phyloP scores from a whole-genome alignment of 2,329 filamentous ascomycete genomes.

The Thermothelomyces thermophilus region DNA sequence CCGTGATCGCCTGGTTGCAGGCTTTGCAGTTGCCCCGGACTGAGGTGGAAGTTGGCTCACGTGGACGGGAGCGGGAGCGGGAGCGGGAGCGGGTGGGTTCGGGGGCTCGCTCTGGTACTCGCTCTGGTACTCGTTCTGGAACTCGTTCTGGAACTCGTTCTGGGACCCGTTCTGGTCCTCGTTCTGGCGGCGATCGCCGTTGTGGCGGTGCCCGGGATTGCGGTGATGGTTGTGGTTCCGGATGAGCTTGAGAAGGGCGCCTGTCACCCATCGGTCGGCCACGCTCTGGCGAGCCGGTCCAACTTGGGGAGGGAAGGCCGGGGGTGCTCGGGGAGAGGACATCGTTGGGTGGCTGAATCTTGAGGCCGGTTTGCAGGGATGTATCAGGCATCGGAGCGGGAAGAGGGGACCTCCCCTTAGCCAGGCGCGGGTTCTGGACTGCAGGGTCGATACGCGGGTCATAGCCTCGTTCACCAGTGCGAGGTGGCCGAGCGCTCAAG shows the following conservation, averaged over 20 bases:
- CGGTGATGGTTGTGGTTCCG: background rate
- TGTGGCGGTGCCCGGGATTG: background rate
- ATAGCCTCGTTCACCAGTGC: constrained; percentile 24
- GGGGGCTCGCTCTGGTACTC: background rate
- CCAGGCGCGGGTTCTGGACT: constrained; percentile 24
- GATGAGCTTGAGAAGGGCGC: background rate
- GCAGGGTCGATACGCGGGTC: constrained; percentile 35
- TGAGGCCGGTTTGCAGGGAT: background rate
- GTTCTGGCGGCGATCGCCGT: background rate
- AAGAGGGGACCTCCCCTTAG: constrained; percentile 23
- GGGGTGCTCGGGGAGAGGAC: constrained; percentile 12
- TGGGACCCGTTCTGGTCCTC: background rate
- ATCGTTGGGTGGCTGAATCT: background rate
- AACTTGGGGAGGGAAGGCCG: constrained; percentile 17
- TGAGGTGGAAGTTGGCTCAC: constrained; percentile 23
- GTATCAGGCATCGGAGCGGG: constrained; percentile 18
- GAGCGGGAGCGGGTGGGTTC: constrained; percentile 10
- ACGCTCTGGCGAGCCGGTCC: constrained; percentile 14
- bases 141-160: no score
- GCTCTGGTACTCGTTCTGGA: no score
- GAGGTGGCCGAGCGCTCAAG: constrained; percentile 21
- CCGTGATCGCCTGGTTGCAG: constrained; percentile 70
- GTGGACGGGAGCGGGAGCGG: constrained; percentile 5
- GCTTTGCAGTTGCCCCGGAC: constrained; percentile 72
- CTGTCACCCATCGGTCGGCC: background rate